Conservation (phyloP, 2,329 filamentous ascomycete genomes). For the Daldinia sp. region DNA sequence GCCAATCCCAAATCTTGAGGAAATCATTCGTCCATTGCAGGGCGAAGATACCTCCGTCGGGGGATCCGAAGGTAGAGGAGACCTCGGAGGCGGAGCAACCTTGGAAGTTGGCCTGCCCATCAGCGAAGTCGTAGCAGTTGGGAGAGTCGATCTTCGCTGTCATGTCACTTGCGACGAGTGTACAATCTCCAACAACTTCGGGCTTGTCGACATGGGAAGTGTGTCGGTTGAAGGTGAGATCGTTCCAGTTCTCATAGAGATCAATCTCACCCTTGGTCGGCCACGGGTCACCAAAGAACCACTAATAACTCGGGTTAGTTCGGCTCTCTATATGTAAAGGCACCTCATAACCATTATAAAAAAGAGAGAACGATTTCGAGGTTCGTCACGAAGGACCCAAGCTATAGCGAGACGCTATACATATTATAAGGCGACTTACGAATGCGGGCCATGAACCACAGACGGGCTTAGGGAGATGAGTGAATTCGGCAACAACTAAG, state of each 20-base stretch:
- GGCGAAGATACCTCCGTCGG: constrained; percentile 59
- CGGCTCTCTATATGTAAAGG: not conserved
- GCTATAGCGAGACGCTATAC: not conserved
- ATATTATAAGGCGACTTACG: constrained; percentile 56
- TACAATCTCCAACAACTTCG: constrained; percentile 53
- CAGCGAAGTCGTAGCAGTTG: constrained; percentile 58
- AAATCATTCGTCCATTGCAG: constrained; percentile 70
- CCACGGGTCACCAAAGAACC: constrained; percentile 67
- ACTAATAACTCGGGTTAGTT: constrained; percentile 56
- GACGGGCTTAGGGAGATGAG: constrained; percentile 72
- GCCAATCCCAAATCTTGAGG: constrained; percentile 76
- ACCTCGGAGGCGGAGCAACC: constrained; percentile 58
- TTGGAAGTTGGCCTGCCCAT: constrained; percentile 53
- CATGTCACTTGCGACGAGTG: constrained; percentile 50
- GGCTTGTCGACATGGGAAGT: constrained; percentile 66
- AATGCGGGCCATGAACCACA: constrained; percentile 80
- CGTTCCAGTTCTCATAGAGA: constrained; percentile 75
- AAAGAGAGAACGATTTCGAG: not conserved
- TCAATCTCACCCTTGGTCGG: constrained; percentile 74
- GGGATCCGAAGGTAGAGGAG: constrained; percentile 55
- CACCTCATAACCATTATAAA: not conserved
- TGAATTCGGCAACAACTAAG: constrained; percentile 76
- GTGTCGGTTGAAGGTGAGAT: constrained; percentile 65
- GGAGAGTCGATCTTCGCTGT: constrained; percentile 50
- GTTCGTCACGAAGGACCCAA: constrained; percentile 1